phyloP scores from a whole-genome alignment of 1,284 basidiomycete species.

The Ustilago lituana region DNA sequence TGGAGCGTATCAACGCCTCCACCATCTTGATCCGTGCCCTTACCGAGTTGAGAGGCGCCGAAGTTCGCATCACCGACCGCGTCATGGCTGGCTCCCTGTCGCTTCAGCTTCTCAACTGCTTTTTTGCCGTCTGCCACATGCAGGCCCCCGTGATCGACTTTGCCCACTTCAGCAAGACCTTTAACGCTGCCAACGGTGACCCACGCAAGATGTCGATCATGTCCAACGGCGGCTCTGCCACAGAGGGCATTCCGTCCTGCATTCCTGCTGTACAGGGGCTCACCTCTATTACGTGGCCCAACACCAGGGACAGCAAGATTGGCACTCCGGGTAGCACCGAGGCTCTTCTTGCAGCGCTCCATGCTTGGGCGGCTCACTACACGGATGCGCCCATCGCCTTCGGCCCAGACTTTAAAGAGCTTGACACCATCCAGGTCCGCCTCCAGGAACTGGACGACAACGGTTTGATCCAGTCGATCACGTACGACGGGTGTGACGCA shows the following conservation, averaged over 20 bases:
- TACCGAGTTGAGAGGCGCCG: conserved; percentile 40
- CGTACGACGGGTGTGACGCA: conserved; percentile 9
- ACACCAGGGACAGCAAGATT: conserved; percentile 49
- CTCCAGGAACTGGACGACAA: conserved; percentile 37
- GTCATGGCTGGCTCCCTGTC: conserved; percentile 57
- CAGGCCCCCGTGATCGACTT: conserved; percentile 61
- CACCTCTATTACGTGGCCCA: conserved; percentile 33
- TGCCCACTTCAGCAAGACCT: conserved; percentile 54
- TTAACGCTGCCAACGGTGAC: conserved; percentile 61
- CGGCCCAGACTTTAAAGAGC: conserved; percentile 38
- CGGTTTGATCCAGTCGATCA: conserved; percentile 11
- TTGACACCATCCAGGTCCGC: conserved; percentile 21
- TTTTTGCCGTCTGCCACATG: conserved; percentile 60
- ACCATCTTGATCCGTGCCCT: conserved; percentile 40
- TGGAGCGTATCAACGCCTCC: conserved; percentile 38
- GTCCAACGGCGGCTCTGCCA: conserved; percentile 54
- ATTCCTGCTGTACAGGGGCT: conserved; percentile 29
- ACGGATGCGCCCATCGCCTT: conserved; percentile 60
- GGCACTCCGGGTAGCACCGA: conserved; percentile 56
- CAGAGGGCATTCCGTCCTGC: conserved; percentile 37
- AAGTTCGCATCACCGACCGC: conserved; percentile 44
- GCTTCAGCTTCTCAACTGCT: conserved; percentile 58
- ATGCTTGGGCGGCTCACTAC: conserved; percentile 61
- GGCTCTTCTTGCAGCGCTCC: conserved; percentile 55
- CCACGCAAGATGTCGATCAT: conserved; percentile 59